Evolutionary conservation across 2,329 filamentous ascomycete species (phyloP).

Genomic region (Zymoseptoria tritici): DNA sequence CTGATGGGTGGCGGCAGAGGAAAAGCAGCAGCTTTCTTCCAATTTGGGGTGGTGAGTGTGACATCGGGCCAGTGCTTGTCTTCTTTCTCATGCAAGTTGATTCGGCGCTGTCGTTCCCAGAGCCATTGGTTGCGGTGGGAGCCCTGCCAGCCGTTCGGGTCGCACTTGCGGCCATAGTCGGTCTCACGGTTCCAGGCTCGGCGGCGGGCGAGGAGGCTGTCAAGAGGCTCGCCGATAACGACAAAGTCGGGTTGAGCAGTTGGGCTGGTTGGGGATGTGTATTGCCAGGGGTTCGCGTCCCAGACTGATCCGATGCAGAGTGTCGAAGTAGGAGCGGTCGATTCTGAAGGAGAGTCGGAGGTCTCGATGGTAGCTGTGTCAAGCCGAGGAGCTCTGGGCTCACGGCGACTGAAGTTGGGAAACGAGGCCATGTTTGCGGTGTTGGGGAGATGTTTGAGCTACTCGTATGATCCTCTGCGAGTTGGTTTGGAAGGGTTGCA

Average conservation of each 20-base stretch:
- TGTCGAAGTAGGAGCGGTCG: background rate
- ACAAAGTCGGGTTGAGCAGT: background rate
- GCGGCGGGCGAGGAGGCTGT: background rate
- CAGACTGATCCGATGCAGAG: background rate
- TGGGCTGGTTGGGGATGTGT: background rate
- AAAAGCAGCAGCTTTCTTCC: background rate
- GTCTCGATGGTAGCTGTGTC: background rate
- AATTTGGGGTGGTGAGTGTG: background rate
- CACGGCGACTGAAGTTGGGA: background rate
- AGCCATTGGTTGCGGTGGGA: background rate
- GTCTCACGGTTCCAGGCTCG: background rate
- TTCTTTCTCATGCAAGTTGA: background rate
- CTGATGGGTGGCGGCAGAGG: background rate
- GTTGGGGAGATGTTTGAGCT: background rate
- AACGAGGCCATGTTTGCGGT: background rate
- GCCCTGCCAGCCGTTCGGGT: constrained; percentile 1
- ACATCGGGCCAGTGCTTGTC: background rate
- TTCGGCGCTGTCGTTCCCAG: background rate
- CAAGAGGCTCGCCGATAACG: background rate
- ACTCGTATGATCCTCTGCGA: background rate
- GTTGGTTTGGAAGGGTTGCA: background rate
- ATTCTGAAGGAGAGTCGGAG: background rate
- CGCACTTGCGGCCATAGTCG: background rate
- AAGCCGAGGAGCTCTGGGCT: background rate
- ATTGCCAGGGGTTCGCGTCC: background rate